Evolutionary conservation across 176 grass and related monocot genomes (phyloP), one percentile per base, ranked within the genome.

Genomic region (Paspalum vaginatum): DNA sequence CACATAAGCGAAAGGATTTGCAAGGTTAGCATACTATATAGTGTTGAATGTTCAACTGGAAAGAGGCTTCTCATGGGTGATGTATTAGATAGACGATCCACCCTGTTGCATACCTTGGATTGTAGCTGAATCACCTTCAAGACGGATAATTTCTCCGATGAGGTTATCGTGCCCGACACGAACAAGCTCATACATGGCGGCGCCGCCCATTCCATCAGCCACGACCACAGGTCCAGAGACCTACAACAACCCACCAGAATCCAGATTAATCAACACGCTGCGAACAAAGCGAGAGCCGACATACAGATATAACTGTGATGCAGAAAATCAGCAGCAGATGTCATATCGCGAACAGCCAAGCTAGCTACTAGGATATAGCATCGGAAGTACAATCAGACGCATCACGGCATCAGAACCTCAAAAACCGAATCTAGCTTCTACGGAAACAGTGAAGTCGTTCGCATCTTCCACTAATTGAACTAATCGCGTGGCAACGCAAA

Each of bases 191-290:
- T 87, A 91, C 89, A 87, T 87, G 49, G 85, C 89, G 78, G 89
- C 89, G 85, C 81, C 89, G 12, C 74, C 88, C 94, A 97, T 97
- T 85, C 94, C 94, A 91, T 97, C 91, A 51, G 94, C 94, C 64
- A 97, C 94, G 5, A 97, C 94, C 54, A 97, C 94, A 78, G 91
- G 94, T 48, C 94, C 94, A 80, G 94, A 97, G 12, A 97, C 94
- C 94, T 94, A 70, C 1, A 83, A 61, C 25, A 56, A 85, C 18
- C 40, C 22, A 42, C 40, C 22, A 42, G 40, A 17, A 54, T 18
- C 24, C 20, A 72, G 22, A 24, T 37, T 55, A 66, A 46, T 65
- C 38, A 85, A 62, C 1, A 22, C 7, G 5, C 9, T 0, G 8
- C 27, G 21, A 78, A 45, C 45, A 56, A 79, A 38, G 3, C 46